A percentile compares a stretch with the other conserved stretches of the same genome.
phyloP scores from a whole-genome alignment of 495 filamentous ascomycete species.

The Talaromyces stipitatus region DNA sequence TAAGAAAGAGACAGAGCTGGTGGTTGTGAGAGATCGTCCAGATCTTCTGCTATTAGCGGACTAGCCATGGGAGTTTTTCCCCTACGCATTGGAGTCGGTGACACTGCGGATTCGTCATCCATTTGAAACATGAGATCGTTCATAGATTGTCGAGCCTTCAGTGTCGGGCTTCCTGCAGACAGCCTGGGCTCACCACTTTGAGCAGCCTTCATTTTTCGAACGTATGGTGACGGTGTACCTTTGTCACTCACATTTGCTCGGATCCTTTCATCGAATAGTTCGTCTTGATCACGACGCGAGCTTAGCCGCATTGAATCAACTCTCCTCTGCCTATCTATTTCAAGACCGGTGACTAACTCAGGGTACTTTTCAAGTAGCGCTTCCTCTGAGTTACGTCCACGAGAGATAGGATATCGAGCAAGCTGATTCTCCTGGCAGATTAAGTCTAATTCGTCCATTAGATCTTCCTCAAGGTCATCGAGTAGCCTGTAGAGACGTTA shows the following conservation, averaged over 20 bases:
- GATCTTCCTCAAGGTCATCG: slow-evolving; percentile 77
- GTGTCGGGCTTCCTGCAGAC: slow-evolving; percentile 42
- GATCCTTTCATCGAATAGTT: slow-evolving; percentile 37
- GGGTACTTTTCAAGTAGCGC: slow-evolving; percentile 68
- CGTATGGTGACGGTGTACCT: slow-evolving; percentile 40
- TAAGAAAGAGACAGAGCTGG: background rate
- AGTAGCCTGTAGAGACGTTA: slow-evolving; percentile 46
- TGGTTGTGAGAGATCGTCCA: background rate
- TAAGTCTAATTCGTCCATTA: slow-evolving; percentile 68
- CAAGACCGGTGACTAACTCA: slow-evolving; percentile 44
- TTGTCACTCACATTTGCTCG: slow-evolving; percentile 50
- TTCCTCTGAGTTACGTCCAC: slow-evolving; percentile 63
- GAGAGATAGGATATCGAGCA: slow-evolving; percentile 63
- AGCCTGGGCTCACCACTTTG: slow-evolving; percentile 38
- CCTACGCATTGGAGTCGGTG: slow-evolving; percentile 18
- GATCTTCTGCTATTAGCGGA: background rate
- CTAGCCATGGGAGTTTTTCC: slow-evolving; percentile 16
- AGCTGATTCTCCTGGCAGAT: slow-evolving; percentile 78
- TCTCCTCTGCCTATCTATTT: slow-evolving; percentile 44
- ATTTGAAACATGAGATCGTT: slow-evolving; percentile 89
- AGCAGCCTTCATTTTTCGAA: slow-evolving; percentile 44
- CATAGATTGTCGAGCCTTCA: slow-evolving; percentile 57
- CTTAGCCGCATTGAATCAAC: slow-evolving; percentile 55
- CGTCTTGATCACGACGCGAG: slow-evolving; percentile 50
- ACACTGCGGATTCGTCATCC: slow-evolving; percentile 62